A percentile compares a stretch with the other conserved stretches of the same genome.
These are phyloP conservation scores for Backusella sp. DNA, from an alignment of 192 early-diverging fungal species.

Conservation along the genomic window DNA sequence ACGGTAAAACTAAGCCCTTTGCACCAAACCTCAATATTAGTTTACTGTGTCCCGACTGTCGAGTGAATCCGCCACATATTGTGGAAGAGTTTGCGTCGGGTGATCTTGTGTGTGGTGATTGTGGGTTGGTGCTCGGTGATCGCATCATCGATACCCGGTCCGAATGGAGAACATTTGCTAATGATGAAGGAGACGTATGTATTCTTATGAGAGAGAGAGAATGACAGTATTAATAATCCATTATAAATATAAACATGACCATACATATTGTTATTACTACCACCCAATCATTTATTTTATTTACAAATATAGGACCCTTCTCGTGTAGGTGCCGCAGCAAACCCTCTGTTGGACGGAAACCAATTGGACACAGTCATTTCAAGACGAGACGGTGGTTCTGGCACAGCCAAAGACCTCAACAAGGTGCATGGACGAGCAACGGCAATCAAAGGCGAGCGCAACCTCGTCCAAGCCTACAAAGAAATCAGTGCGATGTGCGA, in stretches of 20 bases:
- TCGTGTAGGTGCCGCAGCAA: conserved; percentile 81
- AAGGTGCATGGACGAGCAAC: conserved; percentile 71
- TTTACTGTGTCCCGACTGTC: conserved; percentile 78
- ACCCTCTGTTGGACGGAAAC: conserved; percentile 75
- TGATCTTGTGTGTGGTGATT: conserved; percentile 90
- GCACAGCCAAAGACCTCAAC: conserved; percentile 67
- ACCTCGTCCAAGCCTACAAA: conserved; percentile 71
- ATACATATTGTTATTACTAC: neutral
- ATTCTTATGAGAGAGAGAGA: neutral
- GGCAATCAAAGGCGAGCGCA: conserved; percentile 70
- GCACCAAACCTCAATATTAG: conserved; percentile 53
- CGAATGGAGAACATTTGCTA: conserved; percentile 96
- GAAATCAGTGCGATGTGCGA: conserved; percentile 80
- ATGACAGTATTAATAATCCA: no score
- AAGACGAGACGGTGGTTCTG: conserved; percentile 72
- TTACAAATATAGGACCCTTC: conserved; percentile 61
- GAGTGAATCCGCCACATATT: conserved; percentile 74
- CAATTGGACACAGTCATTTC: conserved; percentile 86
- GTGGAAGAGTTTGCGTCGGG: conserved; percentile 89
- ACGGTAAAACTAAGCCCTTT: neutral
- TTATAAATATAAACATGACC: no score
- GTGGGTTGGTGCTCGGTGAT: conserved; percentile 84
- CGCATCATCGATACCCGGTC: conserved; percentile 91
- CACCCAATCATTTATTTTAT: neutral
- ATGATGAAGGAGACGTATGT: conserved; percentile 77